Conservation (phyloP, 306 rosid species). For the Astragalus glycyphyllos region DNA sequence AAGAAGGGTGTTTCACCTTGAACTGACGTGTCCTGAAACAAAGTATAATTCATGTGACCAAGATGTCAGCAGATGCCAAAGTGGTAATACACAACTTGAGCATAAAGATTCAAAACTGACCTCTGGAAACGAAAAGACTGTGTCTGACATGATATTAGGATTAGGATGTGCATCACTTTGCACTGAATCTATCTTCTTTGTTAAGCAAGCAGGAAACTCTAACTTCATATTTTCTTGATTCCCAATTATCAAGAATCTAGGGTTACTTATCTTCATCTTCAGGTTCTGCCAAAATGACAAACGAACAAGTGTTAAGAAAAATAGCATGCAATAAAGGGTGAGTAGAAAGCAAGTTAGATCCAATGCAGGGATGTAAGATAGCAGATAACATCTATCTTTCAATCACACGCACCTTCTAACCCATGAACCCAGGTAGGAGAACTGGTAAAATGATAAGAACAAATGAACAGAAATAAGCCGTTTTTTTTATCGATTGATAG, state of each 20-base stretch:
- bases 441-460: not conserved
- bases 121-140: constrained; percentile 80
- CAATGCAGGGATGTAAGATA: constrained; percentile 31
- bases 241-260: constrained; percentile 81
- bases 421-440: constrained; percentile 14
- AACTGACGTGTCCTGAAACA: constrained; percentile 68
- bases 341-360: constrained; percentile 36
- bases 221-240: constrained; percentile 58
- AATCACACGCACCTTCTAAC: constrained; percentile 21
- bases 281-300: constrained; percentile 71
- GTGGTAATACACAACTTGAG: constrained; percentile 30
- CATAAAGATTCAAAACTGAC: constrained; percentile 54
- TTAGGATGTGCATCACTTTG: constrained; percentile 44
- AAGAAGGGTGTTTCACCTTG: constrained; percentile 69
- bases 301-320: constrained; percentile 37
- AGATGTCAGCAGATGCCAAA: constrained; percentile 38
- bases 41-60: constrained; percentile 41
- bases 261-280: constrained; percentile 91
- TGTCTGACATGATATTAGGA: constrained; percentile 53
- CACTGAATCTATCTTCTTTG: constrained; percentile 54
- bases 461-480: not conserved
- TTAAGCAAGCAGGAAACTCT: constrained; percentile 80
- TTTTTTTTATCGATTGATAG: not conserved
- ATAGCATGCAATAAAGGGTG: constrained; percentile 35
- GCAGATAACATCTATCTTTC: constrained; percentile 27